Percentiles rank a stretch among this genome's conserved stretches.
Conservation (phyloP, 2,329 filamentous ascomycete species). For the Polychaeton citri region DNA sequence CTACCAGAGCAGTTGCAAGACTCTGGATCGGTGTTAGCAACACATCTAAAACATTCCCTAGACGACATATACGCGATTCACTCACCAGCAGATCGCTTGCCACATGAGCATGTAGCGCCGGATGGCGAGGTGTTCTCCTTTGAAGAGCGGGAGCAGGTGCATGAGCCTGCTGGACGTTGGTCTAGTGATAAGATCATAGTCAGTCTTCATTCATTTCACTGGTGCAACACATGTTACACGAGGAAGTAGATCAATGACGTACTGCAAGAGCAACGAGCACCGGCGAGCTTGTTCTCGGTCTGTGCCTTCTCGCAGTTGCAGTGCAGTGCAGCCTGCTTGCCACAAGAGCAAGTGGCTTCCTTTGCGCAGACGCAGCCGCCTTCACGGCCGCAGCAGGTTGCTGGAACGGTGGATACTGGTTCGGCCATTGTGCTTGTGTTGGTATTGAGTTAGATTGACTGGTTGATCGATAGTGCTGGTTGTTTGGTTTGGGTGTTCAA, state of each 20-base stretch:
- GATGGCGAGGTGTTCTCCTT: constrained; percentile 52
- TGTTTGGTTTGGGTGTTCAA: neutral
- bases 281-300: constrained; percentile 59
- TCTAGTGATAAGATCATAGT: constrained; percentile 22
- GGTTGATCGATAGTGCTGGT: neutral
- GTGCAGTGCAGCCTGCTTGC: constrained; percentile 71
- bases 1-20: constrained; percentile 63
- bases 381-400: constrained; percentile 46
- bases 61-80: constrained; percentile 8
- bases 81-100: constrained; percentile 57
- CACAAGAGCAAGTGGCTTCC: constrained; percentile 63
- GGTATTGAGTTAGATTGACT: neutral
- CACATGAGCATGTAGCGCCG: constrained; percentile 61
- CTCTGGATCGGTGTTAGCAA: constrained; percentile 13
- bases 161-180: constrained; percentile 63
- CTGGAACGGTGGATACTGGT: constrained; percentile 28
- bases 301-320: constrained; percentile 72
- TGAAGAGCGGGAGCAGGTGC: constrained; percentile 63
- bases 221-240: neutral
- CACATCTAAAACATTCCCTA: neutral
- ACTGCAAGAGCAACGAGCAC: constrained; percentile 73
- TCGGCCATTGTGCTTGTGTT: constrained; percentile 22
- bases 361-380: constrained; percentile 38
- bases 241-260: constrained; percentile 17
- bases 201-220: neutral